Percentiles rank a stretch among this genome's conserved stretches.
These are phyloP conservation scores for Hapsidospora chrysogenum DNA, from an alignment of 495 filamentous ascomycete genomes.

Conservation along the genomic window DNA sequence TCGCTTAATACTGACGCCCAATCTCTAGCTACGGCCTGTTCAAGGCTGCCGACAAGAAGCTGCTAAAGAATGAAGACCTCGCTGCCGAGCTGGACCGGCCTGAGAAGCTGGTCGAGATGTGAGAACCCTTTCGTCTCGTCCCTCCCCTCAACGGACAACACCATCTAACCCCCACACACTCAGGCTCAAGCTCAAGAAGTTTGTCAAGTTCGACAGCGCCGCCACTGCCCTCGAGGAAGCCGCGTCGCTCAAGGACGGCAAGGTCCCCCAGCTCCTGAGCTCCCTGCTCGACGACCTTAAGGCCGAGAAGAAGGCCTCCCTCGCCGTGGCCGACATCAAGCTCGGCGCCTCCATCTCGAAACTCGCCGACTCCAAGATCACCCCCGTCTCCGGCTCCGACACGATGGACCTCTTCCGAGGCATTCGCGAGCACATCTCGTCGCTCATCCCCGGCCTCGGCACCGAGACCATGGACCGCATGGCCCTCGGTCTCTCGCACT, in stretches of 20 bases:
- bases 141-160: neutral
- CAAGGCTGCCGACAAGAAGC: slow-evolving; percentile 96
- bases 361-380: slow-evolving; percentile 70
- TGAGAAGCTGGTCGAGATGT: slow-evolving; percentile 78
- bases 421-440: slow-evolving; percentile 77
- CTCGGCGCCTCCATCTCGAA: slow-evolving; percentile 87
- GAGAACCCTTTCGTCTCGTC: slow-evolving; percentile 18
- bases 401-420: slow-evolving; percentile 83
- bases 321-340: slow-evolving; percentile 91
- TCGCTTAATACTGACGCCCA: slow-evolving; percentile 7
- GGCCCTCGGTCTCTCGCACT: slow-evolving; percentile 91
- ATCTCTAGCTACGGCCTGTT: slow-evolving; percentile 64
- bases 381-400: slow-evolving; percentile 68
- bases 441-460: slow-evolving; percentile 77
- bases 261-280: slow-evolving; percentile 83
- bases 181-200: slow-evolving; percentile 89
- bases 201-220: slow-evolving; percentile 91
- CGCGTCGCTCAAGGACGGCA: slow-evolving; percentile 73
- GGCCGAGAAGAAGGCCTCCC: slow-evolving; percentile 91
- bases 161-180: slow-evolving; percentile 4
- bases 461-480: slow-evolving; percentile 79
- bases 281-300: slow-evolving; percentile 76
- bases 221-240: slow-evolving; percentile 76
- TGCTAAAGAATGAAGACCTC: slow-evolving; percentile 72
- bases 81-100: slow-evolving; percentile 55